These are phyloP conservation scores for Hibiscus syriacus DNA, from an alignment of 345 rosid species.

Conservation along the genomic window DNA sequence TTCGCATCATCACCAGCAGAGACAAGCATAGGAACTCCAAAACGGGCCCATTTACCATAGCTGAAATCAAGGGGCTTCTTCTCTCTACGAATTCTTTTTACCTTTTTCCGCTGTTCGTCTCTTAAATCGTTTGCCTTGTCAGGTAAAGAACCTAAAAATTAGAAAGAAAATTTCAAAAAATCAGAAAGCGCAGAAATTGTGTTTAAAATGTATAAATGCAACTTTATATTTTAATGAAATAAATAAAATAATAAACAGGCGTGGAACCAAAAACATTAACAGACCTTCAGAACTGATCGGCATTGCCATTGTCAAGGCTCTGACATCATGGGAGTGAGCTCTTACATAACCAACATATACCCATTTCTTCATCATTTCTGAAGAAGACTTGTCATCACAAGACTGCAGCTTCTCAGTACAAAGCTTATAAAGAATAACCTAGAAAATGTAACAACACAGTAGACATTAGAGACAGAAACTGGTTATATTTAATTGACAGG, in stretches of 20 bases:
- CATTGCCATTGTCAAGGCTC: constrained; percentile 80
- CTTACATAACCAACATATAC: constrained; percentile 69
- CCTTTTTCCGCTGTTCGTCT: constrained; percentile 31
- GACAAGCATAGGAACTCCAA: constrained; percentile 92
- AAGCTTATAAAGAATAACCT: constrained; percentile 82
- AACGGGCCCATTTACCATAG: constrained; percentile 78
- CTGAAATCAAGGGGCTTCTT: constrained; percentile 58
- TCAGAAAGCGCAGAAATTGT: not conserved
- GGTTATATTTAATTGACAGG: not conserved
- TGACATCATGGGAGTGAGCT: constrained; percentile 89
- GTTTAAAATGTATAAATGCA: not conserved
- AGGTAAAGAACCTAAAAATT: constrained; percentile 48
- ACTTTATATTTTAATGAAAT: not conserved
- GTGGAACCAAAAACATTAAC: constrained; percentile 18
- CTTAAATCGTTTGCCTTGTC: constrained; percentile 29
- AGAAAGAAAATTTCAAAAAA: not conserved
- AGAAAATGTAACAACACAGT: constrained; percentile 12
- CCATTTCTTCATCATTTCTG: constrained; percentile 61
- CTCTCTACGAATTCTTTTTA: constrained; percentile 32
- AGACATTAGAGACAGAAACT: not conserved
- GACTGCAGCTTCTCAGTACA: constrained; percentile 31
- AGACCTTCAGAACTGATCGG: constrained; percentile 82
- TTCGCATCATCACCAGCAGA: constrained; percentile 96
- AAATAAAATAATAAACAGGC: not conserved
- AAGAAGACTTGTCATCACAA: constrained; percentile 28